Evolutionary conservation across 495 filamentous ascomycete genomes (phyloP).

Genomic region (Penicillium mononematosum): DNA sequence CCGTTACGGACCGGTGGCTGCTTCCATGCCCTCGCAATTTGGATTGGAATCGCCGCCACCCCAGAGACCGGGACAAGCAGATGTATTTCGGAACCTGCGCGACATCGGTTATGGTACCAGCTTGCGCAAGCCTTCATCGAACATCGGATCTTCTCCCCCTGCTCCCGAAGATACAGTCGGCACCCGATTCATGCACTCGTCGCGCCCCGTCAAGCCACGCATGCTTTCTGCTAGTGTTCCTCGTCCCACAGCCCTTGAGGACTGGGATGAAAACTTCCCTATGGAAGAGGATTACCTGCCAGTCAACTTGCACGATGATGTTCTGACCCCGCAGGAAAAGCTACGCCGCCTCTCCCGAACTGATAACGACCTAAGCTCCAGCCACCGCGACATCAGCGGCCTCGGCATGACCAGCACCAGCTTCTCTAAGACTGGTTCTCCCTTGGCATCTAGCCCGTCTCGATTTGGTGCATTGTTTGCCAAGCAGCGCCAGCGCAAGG

Average conservation of each 20-base stretch:
- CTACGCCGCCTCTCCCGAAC: slow-evolving; percentile 77
- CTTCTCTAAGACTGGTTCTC: slow-evolving; percentile 77
- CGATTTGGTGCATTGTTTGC: slow-evolving; percentile 85
- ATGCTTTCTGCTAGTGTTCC: slow-evolving; percentile 81
- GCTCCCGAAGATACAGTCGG: slow-evolving; percentile 55
- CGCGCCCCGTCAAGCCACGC: slow-evolving; percentile 63
- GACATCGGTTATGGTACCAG: slow-evolving; percentile 81
- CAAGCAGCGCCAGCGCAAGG: slow-evolving; percentile 66
- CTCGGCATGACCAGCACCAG: slow-evolving; percentile 60
- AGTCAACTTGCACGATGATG: slow-evolving; percentile 82
- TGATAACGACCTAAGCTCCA: slow-evolving; percentile 60
- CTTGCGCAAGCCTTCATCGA: slow-evolving; percentile 47
- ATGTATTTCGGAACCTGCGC: slow-evolving; percentile 76
- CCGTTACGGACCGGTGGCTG: slow-evolving; percentile 84
- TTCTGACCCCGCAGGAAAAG: slow-evolving; percentile 88
- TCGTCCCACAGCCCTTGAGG: slow-evolving; percentile 59
- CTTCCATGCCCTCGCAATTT: slow-evolving; percentile 90
- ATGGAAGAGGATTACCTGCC: slow-evolving; percentile 95
- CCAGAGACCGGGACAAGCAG: slow-evolving; percentile 56
- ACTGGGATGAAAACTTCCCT: slow-evolving; percentile 82
- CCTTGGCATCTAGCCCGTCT: slow-evolving; percentile 75
- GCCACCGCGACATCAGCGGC: slow-evolving; percentile 59
- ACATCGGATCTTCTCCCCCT: slow-evolving; percentile 65
- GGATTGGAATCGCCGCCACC: slow-evolving; percentile 83
- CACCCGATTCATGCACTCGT: slow-evolving; percentile 80